Evolutionary conservation across 176 grass and related monocot species (phyloP), one percentile per base, ranked within the genome.

Genomic region (Otatea glauca): DNA sequence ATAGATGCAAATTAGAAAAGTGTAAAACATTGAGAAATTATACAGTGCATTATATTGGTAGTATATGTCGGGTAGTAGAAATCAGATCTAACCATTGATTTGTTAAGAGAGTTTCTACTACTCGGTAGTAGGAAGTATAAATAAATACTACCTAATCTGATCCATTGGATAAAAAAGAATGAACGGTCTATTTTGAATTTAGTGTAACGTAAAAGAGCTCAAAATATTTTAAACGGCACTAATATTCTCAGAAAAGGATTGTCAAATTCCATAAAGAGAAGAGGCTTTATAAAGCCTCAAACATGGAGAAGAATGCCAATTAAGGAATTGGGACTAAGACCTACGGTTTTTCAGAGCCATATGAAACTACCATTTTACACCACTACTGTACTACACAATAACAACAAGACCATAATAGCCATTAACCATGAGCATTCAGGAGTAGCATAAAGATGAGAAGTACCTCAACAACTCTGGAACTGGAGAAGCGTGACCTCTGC

Each of bases 381-480:
- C 29, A 6, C 29, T 29, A 29, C 29, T 29, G 29, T 29, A 29
- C 49, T 43, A 43, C 21, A 59, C 21, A 32, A 9, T 2, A 13
- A 7, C 3, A 17, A 80, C 6, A 25, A 80, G 29, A 35, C 10
- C 17, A 50, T 1, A 14, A 35, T 7, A 49, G 54, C 39, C 12
- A 58, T 7, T 83, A 2, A 0, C 15, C 0, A 32, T 41, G 4
- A 41, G 9, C 5, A 35, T 54, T 44, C n/a, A 74, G 37, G 7
- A 72, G 38, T 34, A 23, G 23, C 11, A 74, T 47, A 72, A 15
- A 59, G 8, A 67, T 42, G 6, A 83, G 4, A 51, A 18, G 35
- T 74, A 90, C 92, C 90, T 97, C 90, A 38, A 97, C 84, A 61
- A 94, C 92, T 13, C 56, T 88, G 24, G 34, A 74, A 64, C 71